Conservation (phyloP, 768 basidiomycete species). For the Trametes villosa region DNA sequence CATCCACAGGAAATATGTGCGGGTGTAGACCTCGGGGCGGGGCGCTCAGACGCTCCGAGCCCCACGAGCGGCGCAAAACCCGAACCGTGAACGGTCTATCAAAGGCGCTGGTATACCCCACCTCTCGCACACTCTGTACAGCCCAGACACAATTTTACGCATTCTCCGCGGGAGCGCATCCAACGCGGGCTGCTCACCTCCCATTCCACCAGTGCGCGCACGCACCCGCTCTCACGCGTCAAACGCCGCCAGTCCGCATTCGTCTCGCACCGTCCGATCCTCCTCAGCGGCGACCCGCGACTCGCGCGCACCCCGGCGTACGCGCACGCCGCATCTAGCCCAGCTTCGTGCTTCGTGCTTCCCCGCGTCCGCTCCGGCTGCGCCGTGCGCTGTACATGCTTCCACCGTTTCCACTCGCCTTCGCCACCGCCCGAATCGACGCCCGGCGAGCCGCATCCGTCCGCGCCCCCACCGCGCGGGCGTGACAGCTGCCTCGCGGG, state of each 20-base stretch:
- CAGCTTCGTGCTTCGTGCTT: background rate
- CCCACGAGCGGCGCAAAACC: too few species aligned
- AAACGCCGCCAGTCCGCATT: slow-evolving; percentile 7
- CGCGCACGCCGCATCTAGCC: background rate
- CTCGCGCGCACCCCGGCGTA: background rate
- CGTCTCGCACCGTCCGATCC: slow-evolving; percentile 2
- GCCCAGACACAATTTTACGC: too few species aligned
- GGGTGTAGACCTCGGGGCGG: too few species aligned
- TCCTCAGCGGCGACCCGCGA: background rate
- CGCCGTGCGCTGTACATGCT: background rate
- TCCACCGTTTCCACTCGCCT: background rate
- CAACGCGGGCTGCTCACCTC: slow-evolving; percentile 2
- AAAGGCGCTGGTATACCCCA: too few species aligned
- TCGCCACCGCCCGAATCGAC: slow-evolving; percentile 1
- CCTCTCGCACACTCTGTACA: slow-evolving; percentile 2
- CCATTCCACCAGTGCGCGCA: background rate
- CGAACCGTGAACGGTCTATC: too few species aligned
- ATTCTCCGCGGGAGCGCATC: slow-evolving; percentile 15
- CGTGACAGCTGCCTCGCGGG: slow-evolving; percentile 4
- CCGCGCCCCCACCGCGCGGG: too few species aligned
- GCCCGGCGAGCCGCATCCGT: too few species aligned
- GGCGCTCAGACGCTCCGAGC: too few species aligned
- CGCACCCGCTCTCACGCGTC: slow-evolving; percentile 5
- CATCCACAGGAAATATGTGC: too few species aligned
- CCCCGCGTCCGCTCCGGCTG: slow-evolving; percentile 12